phyloP scores from a whole-genome alignment of 306 rosid genomes.

The Gastrolobium bilobum region DNA sequence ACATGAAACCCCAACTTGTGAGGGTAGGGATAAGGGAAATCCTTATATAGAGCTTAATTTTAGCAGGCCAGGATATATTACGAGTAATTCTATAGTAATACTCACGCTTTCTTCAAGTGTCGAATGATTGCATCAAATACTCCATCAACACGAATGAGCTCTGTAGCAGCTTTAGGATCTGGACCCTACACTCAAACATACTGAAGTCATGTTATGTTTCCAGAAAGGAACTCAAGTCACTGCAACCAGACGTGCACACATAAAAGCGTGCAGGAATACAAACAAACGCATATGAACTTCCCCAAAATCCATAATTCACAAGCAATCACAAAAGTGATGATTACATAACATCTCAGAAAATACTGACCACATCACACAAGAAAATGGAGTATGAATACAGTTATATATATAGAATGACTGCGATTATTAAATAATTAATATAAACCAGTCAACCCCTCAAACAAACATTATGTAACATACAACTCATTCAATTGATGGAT shows the following conservation, averaged over 20 bases:
- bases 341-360: conserved; percentile 30
- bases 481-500: conserved; percentile 45
- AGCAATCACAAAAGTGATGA: conserved; percentile 13
- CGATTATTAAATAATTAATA: conserved; percentile 6
- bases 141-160: conserved; percentile 86
- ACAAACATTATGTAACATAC: conserved; percentile 16
- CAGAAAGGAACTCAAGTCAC: conserved; percentile 11
- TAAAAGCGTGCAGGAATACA: not conserved
- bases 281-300: conserved; percentile 33
- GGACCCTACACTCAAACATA: conserved; percentile 77
- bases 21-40: too few species aligned
- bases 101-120: conserved; percentile 93
- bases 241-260: conserved; percentile 16
- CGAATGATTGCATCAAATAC: conserved; percentile 82
- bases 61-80: conserved; percentile 21
- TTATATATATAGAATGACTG: conserved; percentile 29
- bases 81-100: conserved; percentile 34
- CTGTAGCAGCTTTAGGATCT: conserved; percentile 84
- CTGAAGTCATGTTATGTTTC: conserved; percentile 44
- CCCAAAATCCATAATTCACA: conserved; percentile 23
- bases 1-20: too few species aligned
- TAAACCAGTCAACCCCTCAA: conserved; percentile 6
- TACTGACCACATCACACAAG: conserved; percentile 29
- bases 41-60: too few species aligned
- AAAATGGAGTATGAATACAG: conserved; percentile 33